These are phyloP conservation scores for Tarenaya hassleriana DNA, from an alignment of 345 rosid genomes.

Conservation along the genomic window DNA sequence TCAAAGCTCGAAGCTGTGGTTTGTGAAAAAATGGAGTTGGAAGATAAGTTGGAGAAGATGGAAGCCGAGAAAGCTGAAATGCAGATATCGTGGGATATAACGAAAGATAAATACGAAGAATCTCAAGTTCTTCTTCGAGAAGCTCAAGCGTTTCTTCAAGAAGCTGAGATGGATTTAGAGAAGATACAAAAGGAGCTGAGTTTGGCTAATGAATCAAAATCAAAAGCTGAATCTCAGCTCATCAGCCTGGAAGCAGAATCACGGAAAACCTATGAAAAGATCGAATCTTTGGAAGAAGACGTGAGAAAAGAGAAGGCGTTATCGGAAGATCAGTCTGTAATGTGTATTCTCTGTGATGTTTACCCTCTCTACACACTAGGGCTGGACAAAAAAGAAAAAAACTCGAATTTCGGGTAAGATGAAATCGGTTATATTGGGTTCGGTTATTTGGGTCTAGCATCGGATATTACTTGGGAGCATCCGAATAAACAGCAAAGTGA, in stretches of 20 bases:
- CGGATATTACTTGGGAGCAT: too few species aligned
- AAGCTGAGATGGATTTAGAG: conserved; percentile 40
- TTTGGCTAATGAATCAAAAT: conserved; percentile 39
- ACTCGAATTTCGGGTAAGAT: too few species aligned
- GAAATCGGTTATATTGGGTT: too few species aligned
- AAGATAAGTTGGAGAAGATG: conserved; percentile 39
- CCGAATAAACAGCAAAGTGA: too few species aligned
- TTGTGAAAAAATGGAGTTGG: conserved; percentile 36
- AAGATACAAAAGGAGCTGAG: conserved; percentile 44
- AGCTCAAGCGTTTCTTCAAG: too few species aligned
- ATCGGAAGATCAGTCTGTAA: too few species aligned
- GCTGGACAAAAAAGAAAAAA: too few species aligned
- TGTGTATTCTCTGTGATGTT: too few species aligned
- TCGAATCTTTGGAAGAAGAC: conserved; percentile 51
- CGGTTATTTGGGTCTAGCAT: too few species aligned
- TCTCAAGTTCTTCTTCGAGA: conserved; percentile 46
- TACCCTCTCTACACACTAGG: conserved; percentile 1
- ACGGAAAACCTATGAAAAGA: conserved; percentile 38
- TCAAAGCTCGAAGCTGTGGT: conserved; percentile 40
- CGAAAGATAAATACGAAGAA: conserved; percentile 34
- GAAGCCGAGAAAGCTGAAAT: conserved; percentile 49
- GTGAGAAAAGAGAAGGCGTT: conserved; percentile 50
- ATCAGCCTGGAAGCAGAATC: conserved; percentile 44
- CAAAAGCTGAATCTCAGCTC: conserved; percentile 50
- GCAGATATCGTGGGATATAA: conserved; percentile 44